A percentile compares a stretch with the other conserved stretches of the same genome.
These are phyloP conservation scores for Macrophomina pseudophaseolina DNA, from an alignment of 2,329 filamentous ascomycete genomes.

Conservation along the genomic window DNA sequence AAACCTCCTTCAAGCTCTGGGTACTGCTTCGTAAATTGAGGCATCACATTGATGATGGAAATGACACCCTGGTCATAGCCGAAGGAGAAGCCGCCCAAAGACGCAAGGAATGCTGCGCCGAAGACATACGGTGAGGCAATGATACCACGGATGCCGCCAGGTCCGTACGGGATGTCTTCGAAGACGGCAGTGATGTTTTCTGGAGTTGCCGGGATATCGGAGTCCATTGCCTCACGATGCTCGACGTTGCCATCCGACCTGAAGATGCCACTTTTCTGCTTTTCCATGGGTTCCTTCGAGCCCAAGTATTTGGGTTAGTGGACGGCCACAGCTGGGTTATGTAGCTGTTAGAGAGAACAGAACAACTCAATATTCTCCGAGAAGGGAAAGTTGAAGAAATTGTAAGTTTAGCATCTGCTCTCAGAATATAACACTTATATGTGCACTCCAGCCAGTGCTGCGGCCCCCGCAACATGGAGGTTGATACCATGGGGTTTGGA, in stretches of 20 bases:
- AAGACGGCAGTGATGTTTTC: neutral
- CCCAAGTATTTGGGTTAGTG: no score
- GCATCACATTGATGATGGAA: slow-evolving; percentile 52
- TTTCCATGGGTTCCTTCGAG: neutral
- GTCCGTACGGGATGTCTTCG: slow-evolving; percentile 35
- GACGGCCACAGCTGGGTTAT: no score
- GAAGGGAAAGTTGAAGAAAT: neutral
- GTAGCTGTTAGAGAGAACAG: neutral
- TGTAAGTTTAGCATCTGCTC: no score
- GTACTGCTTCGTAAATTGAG: slow-evolving; percentile 49
- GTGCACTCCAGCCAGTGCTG: neutral
- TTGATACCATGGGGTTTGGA: neutral
- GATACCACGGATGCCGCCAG: slow-evolving; percentile 39
- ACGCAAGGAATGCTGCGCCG: slow-evolving; percentile 51
- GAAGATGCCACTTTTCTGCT: neutral
- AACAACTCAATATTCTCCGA: no score
- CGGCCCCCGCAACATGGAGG: neutral
- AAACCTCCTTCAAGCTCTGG: slow-evolving; percentile 36
- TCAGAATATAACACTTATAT: neutral
- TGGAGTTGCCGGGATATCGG: neutral
- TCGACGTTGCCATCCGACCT: neutral
- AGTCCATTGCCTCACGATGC: neutral
- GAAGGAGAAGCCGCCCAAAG: slow-evolving; percentile 49
- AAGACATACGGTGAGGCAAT: slow-evolving; percentile 48
- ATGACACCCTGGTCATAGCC: slow-evolving; percentile 38